Evolutionary conservation across 345 rosid genomes (phyloP).

Genomic region (Ricinus communis): DNA sequence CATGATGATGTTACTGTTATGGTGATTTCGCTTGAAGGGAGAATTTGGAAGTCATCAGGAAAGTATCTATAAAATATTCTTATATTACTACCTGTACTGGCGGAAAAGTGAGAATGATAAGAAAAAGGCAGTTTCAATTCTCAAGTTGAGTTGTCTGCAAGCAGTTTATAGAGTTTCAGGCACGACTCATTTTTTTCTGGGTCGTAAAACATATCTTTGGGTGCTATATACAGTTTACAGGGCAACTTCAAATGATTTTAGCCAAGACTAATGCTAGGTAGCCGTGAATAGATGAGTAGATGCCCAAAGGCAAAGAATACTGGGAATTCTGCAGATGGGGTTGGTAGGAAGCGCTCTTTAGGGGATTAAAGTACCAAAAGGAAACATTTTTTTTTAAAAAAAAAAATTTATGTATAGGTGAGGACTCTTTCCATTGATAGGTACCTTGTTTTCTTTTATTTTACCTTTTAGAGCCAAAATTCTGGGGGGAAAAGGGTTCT

Average conservation of each 20-base stretch:
- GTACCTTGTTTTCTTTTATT: slow-evolving; percentile 14
- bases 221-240: slow-evolving; percentile 27
- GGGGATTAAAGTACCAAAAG: slow-evolving; percentile 12
- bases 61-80: slow-evolving; percentile 58
- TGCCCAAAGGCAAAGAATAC: slow-evolving; percentile 29
- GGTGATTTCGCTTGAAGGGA: slow-evolving; percentile 94
- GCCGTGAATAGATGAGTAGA: slow-evolving; percentile 32
- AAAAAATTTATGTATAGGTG: slow-evolving; percentile 25
- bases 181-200: slow-evolving; percentile 15
- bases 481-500: slow-evolving; percentile 9
- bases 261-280: slow-evolving; percentile 39
- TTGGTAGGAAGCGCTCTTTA: slow-evolving; percentile 28
- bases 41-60: slow-evolving; percentile 99
- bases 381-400: not conserved
- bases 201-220: slow-evolving; percentile 7
- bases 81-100: not conserved
- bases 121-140: slow-evolving; percentile 14
- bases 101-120: slow-evolving; percentile 6
- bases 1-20: slow-evolving; percentile 95
- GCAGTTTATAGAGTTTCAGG: slow-evolving; percentile 7
- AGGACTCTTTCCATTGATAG: slow-evolving; percentile 27
- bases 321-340: slow-evolving; percentile 24
- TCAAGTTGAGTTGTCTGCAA: slow-evolving; percentile 13
- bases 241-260: slow-evolving; percentile 20
- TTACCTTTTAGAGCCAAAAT: slow-evolving; percentile 21